phyloP scores from a whole-genome alignment of 805 yeast species.

The Candida koratica region DNA sequence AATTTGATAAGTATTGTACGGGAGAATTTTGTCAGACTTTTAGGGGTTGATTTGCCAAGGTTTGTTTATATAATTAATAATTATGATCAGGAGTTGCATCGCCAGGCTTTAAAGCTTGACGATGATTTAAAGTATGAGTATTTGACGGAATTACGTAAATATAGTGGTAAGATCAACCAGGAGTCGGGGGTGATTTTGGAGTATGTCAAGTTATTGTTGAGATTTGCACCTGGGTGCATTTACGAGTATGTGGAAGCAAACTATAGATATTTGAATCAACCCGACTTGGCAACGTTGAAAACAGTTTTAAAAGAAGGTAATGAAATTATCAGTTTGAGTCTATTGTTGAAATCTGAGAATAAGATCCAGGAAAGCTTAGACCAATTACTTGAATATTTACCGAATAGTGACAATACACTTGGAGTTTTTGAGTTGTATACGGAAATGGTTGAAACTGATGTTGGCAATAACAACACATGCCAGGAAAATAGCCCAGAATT shows the following conservation, averaged over 20 bases:
- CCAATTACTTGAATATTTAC: slow-evolving; percentile 19
- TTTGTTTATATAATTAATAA: slow-evolving; percentile 35
- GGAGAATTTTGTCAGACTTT: slow-evolving; percentile 22
- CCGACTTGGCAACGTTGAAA: slow-evolving; percentile 6
- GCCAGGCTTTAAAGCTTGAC: slow-evolving; percentile 27
- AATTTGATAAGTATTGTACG: slow-evolving; percentile 22
- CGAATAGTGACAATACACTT: slow-evolving; percentile 9
- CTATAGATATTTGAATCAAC: slow-evolving; percentile 1
- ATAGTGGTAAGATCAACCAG: background rate
- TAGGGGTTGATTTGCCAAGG: slow-evolving; percentile 26
- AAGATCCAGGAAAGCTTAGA: slow-evolving; percentile 29
- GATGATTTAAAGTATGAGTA: slow-evolving; percentile 29
- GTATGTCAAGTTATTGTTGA: slow-evolving; percentile 25
- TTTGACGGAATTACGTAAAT: slow-evolving; percentile 2
- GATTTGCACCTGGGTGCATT: slow-evolving; percentile 14
- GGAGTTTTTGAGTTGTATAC: slow-evolving; percentile 5
- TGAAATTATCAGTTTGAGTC: slow-evolving; percentile 29
- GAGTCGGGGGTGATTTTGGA: slow-evolving; percentile 9
- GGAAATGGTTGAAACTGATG: slow-evolving; percentile 1
- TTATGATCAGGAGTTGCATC: slow-evolving; percentile 39
- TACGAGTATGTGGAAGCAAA: slow-evolving; percentile 15
- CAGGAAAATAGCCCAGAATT: slow-evolving; percentile 4
- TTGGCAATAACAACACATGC: background rate
- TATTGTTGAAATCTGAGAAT: slow-evolving; percentile 21
- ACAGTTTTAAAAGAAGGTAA: slow-evolving; percentile 20